Conservation (phyloP, 116 monocot genomes). For the Posidonia oceanica region DNA sequence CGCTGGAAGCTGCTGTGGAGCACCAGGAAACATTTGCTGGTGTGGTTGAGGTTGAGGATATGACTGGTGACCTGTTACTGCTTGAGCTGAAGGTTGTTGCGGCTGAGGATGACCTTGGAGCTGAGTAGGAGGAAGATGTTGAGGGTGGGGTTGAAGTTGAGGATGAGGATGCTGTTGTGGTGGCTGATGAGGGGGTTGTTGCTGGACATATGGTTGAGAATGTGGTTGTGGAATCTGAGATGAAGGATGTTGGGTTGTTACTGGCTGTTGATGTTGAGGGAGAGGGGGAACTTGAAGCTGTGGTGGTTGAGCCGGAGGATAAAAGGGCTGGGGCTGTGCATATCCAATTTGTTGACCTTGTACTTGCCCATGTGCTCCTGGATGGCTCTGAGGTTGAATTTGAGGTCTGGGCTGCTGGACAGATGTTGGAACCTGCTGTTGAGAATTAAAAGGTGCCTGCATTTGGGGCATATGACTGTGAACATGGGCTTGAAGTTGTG, state of each 20-base stretch:
- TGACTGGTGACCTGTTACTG: slow-evolving; percentile 26
- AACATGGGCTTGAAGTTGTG: slow-evolving; percentile 15
- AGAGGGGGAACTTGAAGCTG: slow-evolving; percentile 24
- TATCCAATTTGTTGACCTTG: slow-evolving; percentile 6
- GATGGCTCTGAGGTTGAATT: slow-evolving; percentile 14
- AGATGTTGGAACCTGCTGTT: background rate
- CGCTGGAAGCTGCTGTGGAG: slow-evolving; percentile 20
- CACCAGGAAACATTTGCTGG: slow-evolving; percentile 12
- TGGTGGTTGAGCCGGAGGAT: slow-evolving; percentile 5
- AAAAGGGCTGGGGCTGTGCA: background rate
- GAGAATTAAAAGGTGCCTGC: slow-evolving; percentile 8
- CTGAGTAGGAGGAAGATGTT: slow-evolving; percentile 10
- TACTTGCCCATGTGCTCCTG: slow-evolving; percentile 2
- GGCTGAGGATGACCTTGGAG: slow-evolving; percentile 19
- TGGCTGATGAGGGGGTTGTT: slow-evolving; percentile 2
- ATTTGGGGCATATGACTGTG: slow-evolving; percentile 10
- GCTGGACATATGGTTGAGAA: slow-evolving; percentile 10
- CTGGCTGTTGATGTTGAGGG: slow-evolving; percentile 18
- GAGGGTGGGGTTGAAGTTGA: slow-evolving; percentile 17
- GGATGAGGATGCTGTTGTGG: slow-evolving; percentile 12
- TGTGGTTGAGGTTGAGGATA: slow-evolving; percentile 27
- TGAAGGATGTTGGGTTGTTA: slow-evolving; percentile 12
- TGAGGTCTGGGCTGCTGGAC: slow-evolving; percentile 11
- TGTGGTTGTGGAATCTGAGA: slow-evolving; percentile 10
- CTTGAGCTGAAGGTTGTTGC: slow-evolving; percentile 17